Evolutionary conservation across 306 rosid genomes (phyloP).

Genomic region (Pterocarpus macrocarpus): DNA sequence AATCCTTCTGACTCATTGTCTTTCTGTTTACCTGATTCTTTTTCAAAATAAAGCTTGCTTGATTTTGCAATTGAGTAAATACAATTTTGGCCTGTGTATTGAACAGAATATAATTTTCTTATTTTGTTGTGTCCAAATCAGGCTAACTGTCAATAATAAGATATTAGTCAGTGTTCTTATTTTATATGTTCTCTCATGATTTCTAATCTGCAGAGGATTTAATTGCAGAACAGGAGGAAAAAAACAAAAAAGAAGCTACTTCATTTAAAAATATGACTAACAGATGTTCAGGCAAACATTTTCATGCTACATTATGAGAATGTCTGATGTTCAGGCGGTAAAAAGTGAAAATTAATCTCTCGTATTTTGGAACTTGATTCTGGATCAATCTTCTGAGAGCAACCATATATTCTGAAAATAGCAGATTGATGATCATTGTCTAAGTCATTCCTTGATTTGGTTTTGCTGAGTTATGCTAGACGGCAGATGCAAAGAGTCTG

Average conservation of each 20-base stretch:
- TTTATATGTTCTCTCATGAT: neutral
- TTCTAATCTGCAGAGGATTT: neutral
- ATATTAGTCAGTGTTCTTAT: neutral
- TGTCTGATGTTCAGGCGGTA: conserved; percentile 12
- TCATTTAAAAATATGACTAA: neutral
- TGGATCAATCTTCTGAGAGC: conserved; percentile 17
- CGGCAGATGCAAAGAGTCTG: conserved; percentile 2
- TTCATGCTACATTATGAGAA: conserved; percentile 13
- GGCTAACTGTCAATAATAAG: conserved; percentile 6
- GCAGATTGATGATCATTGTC: neutral
- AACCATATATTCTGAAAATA: neutral
- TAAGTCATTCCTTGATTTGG: neutral
- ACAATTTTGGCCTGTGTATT: conserved; percentile 23
- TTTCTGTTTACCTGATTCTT: conserved; percentile 36
- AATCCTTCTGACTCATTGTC: conserved; percentile 47
- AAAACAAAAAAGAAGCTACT: neutral
- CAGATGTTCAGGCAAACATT: neutral
- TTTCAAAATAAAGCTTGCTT: neutral
- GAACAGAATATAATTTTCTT: conserved; percentile 18
- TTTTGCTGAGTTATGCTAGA: conserved; percentile 10
- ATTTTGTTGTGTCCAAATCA: conserved; percentile 25
- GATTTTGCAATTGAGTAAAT: conserved; percentile 7
- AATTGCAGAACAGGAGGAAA: neutral
- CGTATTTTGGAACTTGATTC: neutral
- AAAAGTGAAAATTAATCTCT: neutral